Evolutionary conservation across 2,329 filamentous ascomycete genomes (phyloP).

Genomic region (Aspergillus neoniger): DNA sequence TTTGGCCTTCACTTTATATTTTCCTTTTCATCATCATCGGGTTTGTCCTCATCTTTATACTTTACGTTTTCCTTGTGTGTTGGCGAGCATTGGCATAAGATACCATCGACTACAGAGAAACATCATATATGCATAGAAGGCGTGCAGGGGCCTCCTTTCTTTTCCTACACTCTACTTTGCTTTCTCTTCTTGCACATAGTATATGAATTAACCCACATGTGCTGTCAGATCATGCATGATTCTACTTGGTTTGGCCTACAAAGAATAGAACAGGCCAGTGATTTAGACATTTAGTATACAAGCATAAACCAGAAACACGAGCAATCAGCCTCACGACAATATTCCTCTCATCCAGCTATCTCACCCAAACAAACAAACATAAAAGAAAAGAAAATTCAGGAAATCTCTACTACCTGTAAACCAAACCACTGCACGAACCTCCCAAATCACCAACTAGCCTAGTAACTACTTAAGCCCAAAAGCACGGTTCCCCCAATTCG

Average conservation of each 20-base stretch:
- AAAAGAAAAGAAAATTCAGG: too few species aligned
- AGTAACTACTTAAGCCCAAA: background rate
- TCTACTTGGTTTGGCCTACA: too few species aligned
- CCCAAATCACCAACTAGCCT: too few species aligned
- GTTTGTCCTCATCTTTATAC: conserved; percentile 7
- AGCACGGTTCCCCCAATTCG: background rate
- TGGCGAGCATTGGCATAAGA: conserved; percentile 31
- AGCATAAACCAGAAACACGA: too few species aligned
- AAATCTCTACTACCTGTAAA: too few species aligned
- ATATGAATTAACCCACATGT: too few species aligned
- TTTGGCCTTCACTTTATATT: conserved; percentile 1
- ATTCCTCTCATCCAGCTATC: too few species aligned
- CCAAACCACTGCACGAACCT: too few species aligned
- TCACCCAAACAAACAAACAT: too few species aligned
- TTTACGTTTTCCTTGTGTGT: conserved; percentile 11
- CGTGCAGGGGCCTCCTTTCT: conserved; percentile 18
- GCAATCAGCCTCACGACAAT: too few species aligned
- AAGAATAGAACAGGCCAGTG: background rate
- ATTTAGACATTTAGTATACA: background rate
- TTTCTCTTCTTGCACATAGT: background rate
- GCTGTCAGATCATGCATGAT: too few species aligned
- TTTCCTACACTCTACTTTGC: background rate
- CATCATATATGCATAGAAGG: conserved; percentile 28
- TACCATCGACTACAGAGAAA: conserved; percentile 26
- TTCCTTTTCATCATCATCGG: background rate